Base-by-base conservation (phyloP, 306 rosid genomes). In the Sesbania bispinosa region DNA sequence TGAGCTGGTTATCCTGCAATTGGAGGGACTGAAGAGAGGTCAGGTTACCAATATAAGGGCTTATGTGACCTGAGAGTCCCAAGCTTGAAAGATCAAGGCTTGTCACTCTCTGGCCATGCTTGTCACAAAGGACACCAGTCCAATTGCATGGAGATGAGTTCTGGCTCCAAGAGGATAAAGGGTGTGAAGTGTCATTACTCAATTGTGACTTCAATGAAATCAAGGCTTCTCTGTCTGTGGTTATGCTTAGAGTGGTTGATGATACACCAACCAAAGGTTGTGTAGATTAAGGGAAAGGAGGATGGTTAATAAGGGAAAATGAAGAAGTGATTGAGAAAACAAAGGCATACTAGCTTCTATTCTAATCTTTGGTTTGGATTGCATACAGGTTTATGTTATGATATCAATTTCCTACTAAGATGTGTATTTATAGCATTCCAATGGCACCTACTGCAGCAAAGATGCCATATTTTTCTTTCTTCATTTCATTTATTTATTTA, bases 81-180 rank as follows among this genome's bases (percentile, higher is more conserved):
- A 73, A 61, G 11, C 88, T 66, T 7, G 94, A 84, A 63, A 92
- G 92, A 15, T 85, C 60, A 0, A 87, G 63, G 45, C 35, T 71
- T 18, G 76, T 57, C 0, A 92, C 96, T 83, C 97, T 81, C 1
- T 69, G 62, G 32, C 46, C 39, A 27, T 29, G 57, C 21, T 20
- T 78, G 65, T 65, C 80, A 78, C 97, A 89, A 1, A 30, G 27
- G 3, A 92, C 86, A 69, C 90, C 92, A 3, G 84, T 84, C 96
- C 96, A 89, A 19, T 87, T 77, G 80, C 90, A 87, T 0, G 87
- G 87, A 0, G 85, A 74, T 43, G 87, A 74, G 14, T 48, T 70
- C 0, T 73, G 75, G 76, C 41, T 68, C 97, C 90, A 87, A 45
- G 85, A 80, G 10, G 81, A 77, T 14, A 81, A 61, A 27, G 69